Conservation (phyloP, 306 rosid species). For the Cicer bijugum region DNA sequence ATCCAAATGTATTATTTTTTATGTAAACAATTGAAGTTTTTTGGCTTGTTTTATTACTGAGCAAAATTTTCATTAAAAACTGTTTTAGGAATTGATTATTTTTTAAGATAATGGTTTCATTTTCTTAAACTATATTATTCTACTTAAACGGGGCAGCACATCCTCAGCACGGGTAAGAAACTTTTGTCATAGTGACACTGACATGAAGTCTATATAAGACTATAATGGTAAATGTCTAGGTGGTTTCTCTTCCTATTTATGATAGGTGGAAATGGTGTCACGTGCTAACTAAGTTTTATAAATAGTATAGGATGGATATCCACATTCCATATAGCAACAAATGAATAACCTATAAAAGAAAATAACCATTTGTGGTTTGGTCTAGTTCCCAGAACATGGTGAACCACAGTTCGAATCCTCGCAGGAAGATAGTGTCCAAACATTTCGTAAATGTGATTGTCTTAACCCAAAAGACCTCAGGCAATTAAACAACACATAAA, state of each 20-base stretch:
- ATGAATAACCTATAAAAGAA: not conserved
- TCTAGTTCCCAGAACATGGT: not conserved
- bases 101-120: not conserved
- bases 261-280: not conserved
- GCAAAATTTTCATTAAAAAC: constrained; percentile 1
- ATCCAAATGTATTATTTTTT: not conserved
- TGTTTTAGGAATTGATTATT: not conserved
- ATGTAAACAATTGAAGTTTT: not conserved
- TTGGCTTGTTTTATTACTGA: not conserved
- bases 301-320: not conserved
- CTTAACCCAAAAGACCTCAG: not conserved
- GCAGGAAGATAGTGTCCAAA: not conserved
- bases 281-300: not conserved
- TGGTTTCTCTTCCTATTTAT: not conserved
- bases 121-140: constrained; percentile 15
- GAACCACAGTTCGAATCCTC: not conserved
- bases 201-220: not conserved
- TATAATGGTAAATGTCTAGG: not conserved
- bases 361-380: not conserved
- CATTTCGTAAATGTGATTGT: not conserved
- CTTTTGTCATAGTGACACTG: not conserved
- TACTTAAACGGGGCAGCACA: not conserved
- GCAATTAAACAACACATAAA: not conserved
- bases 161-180: not conserved
- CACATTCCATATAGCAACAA: not conserved